These are phyloP conservation scores for Baudoinia panamericana DNA, from an alignment of 495 filamentous ascomycete genomes.

Conservation along the genomic window DNA sequence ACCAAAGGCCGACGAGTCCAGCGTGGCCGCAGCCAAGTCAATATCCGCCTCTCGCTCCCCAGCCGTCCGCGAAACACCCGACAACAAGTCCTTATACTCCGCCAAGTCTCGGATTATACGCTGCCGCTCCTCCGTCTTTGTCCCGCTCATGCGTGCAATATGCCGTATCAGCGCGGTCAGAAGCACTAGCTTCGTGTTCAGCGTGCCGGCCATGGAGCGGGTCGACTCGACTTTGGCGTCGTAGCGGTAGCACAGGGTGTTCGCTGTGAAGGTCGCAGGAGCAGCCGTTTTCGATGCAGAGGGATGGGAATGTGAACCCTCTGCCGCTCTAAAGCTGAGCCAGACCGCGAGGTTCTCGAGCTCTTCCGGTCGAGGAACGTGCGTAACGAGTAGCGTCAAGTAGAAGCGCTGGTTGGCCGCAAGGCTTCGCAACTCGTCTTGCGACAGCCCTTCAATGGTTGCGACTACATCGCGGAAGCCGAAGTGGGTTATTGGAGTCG, in stretches of 20 bases:
- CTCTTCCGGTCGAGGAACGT: not conserved
- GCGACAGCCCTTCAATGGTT: not conserved
- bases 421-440: not conserved
- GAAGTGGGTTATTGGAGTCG: not conserved
- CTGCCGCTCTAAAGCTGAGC: not conserved
- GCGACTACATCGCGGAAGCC: not conserved
- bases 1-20: not conserved
- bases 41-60: not conserved
- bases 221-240: not conserved
- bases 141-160: not conserved
- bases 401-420: not conserved
- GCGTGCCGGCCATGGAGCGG: not conserved
- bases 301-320: no score
- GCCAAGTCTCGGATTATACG: not conserved
- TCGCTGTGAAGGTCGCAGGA: no score
- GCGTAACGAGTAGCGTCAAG: not conserved
- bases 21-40: not conserved
- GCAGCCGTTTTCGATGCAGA: no score
- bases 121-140: not conserved
- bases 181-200: not conserved
- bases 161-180: constrained; percentile 2
- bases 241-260: not conserved
- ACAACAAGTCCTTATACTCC: not conserved
- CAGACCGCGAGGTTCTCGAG: not conserved
- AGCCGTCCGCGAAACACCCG: not conserved